Base-by-base conservation (phyloP, 345 rosid genomes). In the Linum tenue region DNA sequence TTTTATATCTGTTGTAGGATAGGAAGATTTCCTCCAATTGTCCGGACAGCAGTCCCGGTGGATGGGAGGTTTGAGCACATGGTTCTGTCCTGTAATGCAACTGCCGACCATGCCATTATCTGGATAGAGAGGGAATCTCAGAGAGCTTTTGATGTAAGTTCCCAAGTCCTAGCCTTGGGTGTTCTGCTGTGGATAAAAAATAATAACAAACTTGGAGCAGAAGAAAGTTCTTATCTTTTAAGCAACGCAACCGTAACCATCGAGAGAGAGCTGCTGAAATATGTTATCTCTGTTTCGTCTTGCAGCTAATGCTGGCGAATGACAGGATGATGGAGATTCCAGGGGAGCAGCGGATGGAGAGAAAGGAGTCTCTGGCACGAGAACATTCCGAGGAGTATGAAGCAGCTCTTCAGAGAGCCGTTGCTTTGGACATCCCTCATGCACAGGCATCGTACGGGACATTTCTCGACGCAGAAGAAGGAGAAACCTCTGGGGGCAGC, bases 41-140 rank as follows among this genome's bases (percentile, higher is more conserved):
- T 94, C 76, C 88, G 87, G 78, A 94, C 95, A 22, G 99, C 99
- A 60, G 99, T 90, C 4, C 99, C 99, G 22, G 97, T 94, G 60
- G 96, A 94, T 75, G 96, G 97, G 69, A 85, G 97, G 68, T 94
- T 94, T 68, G 97, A 94, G 84, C 95, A 86, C 74, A 71, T 83
- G 7, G 96, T 86, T 73, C 87, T 94, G 62, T 88, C 97, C 16
- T 88, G 95, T 77, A 94, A 90, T 74, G 90, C 90, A 53, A 90
- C 88, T 8, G 73, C 94, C 5, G 99, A 94, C 74, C 96, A 90
- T 71, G 90, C 90, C 17, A 77, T 90, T 71, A 78, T 94, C 63
- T 94, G 96, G 97, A 78, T 90, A 37, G 82, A 84, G 73, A 86
- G 92, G 78, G 99, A 94, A 76, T 94, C 88, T 31, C 89, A 82